Evolutionary conservation across 75 land plant genomes (phyloP).

Genomic region (Ceratopteris richardii): DNA sequence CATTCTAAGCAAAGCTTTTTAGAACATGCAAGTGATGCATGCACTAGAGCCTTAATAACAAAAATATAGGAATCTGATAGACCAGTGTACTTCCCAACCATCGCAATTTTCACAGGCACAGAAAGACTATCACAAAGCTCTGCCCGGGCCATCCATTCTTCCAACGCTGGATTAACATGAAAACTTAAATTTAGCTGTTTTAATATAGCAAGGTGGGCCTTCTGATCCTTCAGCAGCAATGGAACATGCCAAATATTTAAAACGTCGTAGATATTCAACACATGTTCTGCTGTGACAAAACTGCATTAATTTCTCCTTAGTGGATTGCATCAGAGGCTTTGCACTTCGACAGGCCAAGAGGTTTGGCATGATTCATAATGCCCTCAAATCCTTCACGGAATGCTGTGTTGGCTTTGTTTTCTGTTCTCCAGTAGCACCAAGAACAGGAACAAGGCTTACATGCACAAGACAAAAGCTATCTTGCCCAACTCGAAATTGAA

Average conservation of each 20-base stretch:
- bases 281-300: slow-evolving; percentile 82
- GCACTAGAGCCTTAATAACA: slow-evolving; percentile 85
- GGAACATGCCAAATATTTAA: slow-evolving; percentile 97
- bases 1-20: slow-evolving; percentile 71
- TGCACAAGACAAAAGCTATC: slow-evolving; percentile 89
- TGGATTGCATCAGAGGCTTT: slow-evolving; percentile 58
- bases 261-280: slow-evolving; percentile 85
- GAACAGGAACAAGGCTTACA: slow-evolving; percentile 90
- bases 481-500: slow-evolving; percentile 86
- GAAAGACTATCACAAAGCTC: slow-evolving; percentile 59
- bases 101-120: slow-evolving; percentile 74
- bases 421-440: slow-evolving; percentile 95
- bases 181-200: slow-evolving; percentile 48
- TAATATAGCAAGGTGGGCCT: slow-evolving; percentile 62
- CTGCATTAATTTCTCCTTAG: slow-evolving; percentile 80
- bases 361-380: slow-evolving; percentile 77
- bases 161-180: slow-evolving; percentile 44
- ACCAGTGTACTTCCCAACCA: slow-evolving; percentile 97
- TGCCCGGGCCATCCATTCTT: slow-evolving; percentile 74
- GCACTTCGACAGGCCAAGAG: slow-evolving; percentile 81
- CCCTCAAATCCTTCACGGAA: slow-evolving; percentile 77
- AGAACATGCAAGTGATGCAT: slow-evolving; percentile 81
- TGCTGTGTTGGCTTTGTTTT: slow-evolving; percentile 99
- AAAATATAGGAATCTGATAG: slow-evolving; percentile 88
- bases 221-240: slow-evolving; percentile 72